phyloP scores from a whole-genome alignment of 129 eudicot species.

The Helichrysum umbraculigerum region DNA sequence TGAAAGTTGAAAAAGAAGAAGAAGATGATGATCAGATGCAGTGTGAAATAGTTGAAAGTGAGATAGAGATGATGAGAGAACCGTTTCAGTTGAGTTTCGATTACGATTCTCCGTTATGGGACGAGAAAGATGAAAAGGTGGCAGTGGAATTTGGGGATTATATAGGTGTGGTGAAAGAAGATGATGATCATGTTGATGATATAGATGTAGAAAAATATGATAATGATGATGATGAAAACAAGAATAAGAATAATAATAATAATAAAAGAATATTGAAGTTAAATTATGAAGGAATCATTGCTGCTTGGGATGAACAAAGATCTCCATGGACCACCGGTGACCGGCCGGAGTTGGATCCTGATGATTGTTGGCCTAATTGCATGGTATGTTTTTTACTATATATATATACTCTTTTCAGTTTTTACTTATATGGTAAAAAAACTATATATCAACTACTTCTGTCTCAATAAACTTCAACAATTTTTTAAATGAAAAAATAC shows the following conservation, averaged over 20 bases:
- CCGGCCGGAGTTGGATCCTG: conserved; percentile 66
- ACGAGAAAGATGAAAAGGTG: conserved; percentile 43
- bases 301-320: conserved; percentile 76
- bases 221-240: conserved; percentile 23
- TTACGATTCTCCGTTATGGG: conserved; percentile 55
- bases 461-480: neutral
- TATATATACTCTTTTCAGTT: neutral
- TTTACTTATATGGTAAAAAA: neutral
- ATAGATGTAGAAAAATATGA: conserved; percentile 13
- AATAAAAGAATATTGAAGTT: conserved; percentile 59
- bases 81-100: conserved; percentile 63
- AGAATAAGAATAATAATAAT: conserved; percentile 32
- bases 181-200: conserved; percentile 19
- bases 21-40: conserved; percentile 21
- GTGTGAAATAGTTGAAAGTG: conserved; percentile 27
- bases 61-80: conserved; percentile 50
- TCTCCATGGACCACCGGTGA: conserved; percentile 87
- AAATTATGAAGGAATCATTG: conserved; percentile 68
- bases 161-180: conserved; percentile 22
- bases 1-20: conserved; percentile 52
- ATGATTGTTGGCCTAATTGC: conserved; percentile 72
- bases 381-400: conserved; percentile 40
- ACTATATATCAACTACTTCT: neutral
- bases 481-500: too few species aligned
- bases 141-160: conserved; percentile 5